Evolutionary conservation across 1,284 basidiomycete species (phyloP).

Genomic region (Moesziomyces antarcticus): DNA sequence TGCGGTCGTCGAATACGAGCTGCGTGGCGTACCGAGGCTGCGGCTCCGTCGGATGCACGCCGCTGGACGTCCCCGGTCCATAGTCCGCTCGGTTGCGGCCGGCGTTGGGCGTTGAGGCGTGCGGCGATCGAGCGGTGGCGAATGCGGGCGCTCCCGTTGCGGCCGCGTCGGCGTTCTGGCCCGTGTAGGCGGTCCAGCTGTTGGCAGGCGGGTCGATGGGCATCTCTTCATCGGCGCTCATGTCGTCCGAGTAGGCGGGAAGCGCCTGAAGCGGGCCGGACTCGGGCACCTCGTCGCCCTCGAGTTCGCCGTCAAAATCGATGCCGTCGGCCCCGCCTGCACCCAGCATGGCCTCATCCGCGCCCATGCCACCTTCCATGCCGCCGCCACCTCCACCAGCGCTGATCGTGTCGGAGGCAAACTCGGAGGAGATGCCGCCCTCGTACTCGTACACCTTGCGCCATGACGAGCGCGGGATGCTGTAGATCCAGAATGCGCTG

Average conservation of each 20-base stretch:
- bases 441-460: conserved; percentile 53
- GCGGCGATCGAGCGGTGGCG: conserved; percentile 19
- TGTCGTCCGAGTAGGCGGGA: conserved; percentile 44
- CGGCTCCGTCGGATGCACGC: conserved; percentile 34
- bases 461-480: conserved; percentile 54
- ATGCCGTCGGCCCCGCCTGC: conserved; percentile 2
- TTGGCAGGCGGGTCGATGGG: conserved; percentile 37
- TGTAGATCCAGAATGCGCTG: conserved; percentile 61
- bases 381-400: neutral
- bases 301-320: conserved; percentile 40
- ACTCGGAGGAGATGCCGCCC: conserved; percentile 38
- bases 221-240: conserved; percentile 42
- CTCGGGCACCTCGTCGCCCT: conserved; percentile 46
- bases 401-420: conserved; percentile 22
- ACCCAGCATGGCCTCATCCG: conserved; percentile 12
- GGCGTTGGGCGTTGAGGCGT: neutral
- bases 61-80: conserved; percentile 3
- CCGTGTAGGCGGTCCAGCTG: conserved; percentile 40
- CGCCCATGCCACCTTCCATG: conserved; percentile 11
- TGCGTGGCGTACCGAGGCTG: conserved; percentile 60
- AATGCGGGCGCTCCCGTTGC: neutral
- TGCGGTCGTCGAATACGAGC: conserved; percentile 65
- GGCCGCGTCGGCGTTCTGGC: conserved; percentile 7
- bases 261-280: conserved; percentile 44
- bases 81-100: conserved; percentile 6